phyloP scores from a whole-genome alignment of 805 yeast genomes.

The Maudiozyma serrabonitensis region DNA sequence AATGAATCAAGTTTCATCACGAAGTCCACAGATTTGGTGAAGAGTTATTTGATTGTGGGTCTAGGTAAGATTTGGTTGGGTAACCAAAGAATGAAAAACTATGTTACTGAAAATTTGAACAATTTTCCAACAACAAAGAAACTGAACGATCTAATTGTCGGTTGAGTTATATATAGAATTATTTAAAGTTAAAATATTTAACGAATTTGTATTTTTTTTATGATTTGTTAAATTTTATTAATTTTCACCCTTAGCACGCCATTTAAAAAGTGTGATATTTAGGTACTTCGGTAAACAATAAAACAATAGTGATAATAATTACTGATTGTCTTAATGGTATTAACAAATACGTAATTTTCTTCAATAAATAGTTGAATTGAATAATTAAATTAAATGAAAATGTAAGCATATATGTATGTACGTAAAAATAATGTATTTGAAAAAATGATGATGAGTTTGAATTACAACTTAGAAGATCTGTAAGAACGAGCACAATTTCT shows the following conservation, averaged over 20 bases:
- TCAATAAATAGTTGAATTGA: neutral
- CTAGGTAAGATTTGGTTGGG: constrained; percentile 45
- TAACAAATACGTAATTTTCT: too few relatives aligned
- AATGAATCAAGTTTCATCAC: constrained; percentile 25
- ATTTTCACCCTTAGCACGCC: neutral
- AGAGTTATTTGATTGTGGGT: constrained; percentile 34
- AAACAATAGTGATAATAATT: neutral
- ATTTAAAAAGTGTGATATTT: too few relatives aligned
- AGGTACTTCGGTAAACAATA: neutral
- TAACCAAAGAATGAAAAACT: constrained; percentile 38
- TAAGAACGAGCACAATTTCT: constrained; percentile 71
- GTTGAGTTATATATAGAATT: neutral
- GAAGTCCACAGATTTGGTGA: constrained; percentile 24
- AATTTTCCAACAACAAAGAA: constrained; percentile 20
- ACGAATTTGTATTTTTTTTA: neutral
- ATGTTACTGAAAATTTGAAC: constrained; percentile 29
- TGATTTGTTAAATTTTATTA: neutral
- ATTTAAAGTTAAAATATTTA: neutral
- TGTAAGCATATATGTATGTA: neutral
- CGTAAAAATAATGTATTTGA: neutral
- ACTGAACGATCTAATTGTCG: constrained; percentile 8
- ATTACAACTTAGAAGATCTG: constrained; percentile 36
- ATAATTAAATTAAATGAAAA: neutral
- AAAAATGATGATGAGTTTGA: neutral
- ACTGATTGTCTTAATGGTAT: too few relatives aligned